These are phyloP conservation scores for Haplosporangium sp. DNA, from an alignment of 371 early-diverging fungal species.

Conservation along the genomic window DNA sequence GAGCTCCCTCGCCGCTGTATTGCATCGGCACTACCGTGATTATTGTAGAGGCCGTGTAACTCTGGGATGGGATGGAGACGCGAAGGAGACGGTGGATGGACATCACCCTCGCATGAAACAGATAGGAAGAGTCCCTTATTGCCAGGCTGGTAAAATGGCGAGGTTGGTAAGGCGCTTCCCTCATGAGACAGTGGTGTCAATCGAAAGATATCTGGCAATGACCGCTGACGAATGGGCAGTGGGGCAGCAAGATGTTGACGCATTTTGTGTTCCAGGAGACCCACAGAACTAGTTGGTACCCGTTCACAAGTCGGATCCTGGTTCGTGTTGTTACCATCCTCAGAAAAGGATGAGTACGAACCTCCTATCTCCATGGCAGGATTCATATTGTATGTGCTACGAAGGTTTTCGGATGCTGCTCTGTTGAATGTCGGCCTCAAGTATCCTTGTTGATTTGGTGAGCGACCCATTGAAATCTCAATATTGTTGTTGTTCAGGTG, in stretches of 20 bases:
- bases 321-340: slow-evolving; percentile 9
- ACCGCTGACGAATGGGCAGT: slow-evolving; percentile 46
- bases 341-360: slow-evolving; percentile 25
- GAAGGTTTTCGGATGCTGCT: slow-evolving; percentile 12
- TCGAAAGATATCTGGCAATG: slow-evolving; percentile 48
- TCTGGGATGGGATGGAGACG: slow-evolving; percentile 54
- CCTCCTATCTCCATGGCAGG: slow-evolving; percentile 1
- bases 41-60: slow-evolving; percentile 21
- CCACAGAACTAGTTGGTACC: neutral
- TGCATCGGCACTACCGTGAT: slow-evolving; percentile 20
- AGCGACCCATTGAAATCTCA: slow-evolving; percentile 34
- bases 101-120: slow-evolving; percentile 30
- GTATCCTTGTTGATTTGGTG: slow-evolving; percentile 26
- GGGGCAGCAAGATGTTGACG: slow-evolving; percentile 51
- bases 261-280: slow-evolving; percentile 16
- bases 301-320: neutral
- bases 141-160: slow-evolving; percentile 46
- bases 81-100: slow-evolving; percentile 31
- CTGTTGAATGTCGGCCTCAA: slow-evolving; percentile 16
- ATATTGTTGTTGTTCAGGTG: slow-evolving; percentile 35
- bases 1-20: slow-evolving; percentile 36
- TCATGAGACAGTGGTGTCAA: slow-evolving; percentile 27
- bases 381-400: slow-evolving; percentile 7
- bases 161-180: slow-evolving; percentile 27
- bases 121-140: slow-evolving; percentile 48